Evolutionary conservation across 2,329 filamentous ascomycete species (phyloP), one percentile per base, ranked within the genome.

Genomic region (Fusarium haematococcum): DNA sequence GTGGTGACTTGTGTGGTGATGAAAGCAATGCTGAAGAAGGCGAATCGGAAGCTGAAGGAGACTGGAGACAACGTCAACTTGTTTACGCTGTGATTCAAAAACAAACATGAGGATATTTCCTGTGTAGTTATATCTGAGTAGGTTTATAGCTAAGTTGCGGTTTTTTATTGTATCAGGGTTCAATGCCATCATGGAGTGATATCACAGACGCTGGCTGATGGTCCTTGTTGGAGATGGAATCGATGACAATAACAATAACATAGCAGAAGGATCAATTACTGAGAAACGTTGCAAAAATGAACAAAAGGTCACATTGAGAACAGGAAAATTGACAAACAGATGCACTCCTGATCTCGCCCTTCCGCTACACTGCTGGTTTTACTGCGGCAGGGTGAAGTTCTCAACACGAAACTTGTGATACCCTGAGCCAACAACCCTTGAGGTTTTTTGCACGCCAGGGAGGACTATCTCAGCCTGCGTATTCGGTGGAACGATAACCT

Each of bases 401-500:
- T 11, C 18, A 13, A 50, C 13, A 43, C 63, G 35, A 45, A 67
- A 76, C 45, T 71, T 59, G 20, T 70, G 63, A 18, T 33, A 35
- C 0, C 70, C 71, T 14, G 74, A 76, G 1, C 74, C 67, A 27
- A 74, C 67, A 27, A 50, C 41, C 6, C 32, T 45, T 2, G 35
- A 13, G 33, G 32, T 58, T 4, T 37, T 20, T 4, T 20, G 16
- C 25, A 18, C 3, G 25, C 54, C 48, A 2, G 68, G 76, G 14
- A 79, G 5, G 0, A 59, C 70, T 5, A 79, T 50, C 23, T 48
- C 52, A 0, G 76, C 77, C 35, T 54, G 64, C 0, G 75, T 63
- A 25, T 79, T 78, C 0, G 76, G 75, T 6, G 78, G 74, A 16
- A 79, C 61, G 6, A 63, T 39, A 0, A 25, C 43, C 23, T 48